A percentile compares a stretch with the other conserved stretches of the same genome.
Evolutionary conservation across 23 red algal genomes (phyloP).

Genomic region (Gracilaria gracilis): DNA sequence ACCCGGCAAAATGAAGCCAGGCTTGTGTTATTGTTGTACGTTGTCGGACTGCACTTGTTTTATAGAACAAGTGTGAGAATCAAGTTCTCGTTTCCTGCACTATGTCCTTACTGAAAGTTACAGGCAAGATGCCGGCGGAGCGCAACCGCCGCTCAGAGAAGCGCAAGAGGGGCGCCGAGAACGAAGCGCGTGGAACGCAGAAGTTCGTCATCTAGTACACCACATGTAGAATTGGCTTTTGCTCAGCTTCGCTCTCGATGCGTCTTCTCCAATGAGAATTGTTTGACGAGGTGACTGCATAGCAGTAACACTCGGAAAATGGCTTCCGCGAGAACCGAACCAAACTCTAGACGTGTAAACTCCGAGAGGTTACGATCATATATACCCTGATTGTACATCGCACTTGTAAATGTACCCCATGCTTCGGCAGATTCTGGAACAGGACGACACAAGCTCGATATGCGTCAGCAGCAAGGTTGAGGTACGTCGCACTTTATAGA

Average conservation of each 20-base stretch:
- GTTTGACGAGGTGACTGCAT: conserved; percentile 73
- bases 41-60: no score
- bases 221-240: no score
- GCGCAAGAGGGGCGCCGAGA: no score
- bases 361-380: conserved; percentile 8
- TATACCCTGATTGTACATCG: conserved; percentile 19
- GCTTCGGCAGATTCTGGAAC: conserved; percentile 46
- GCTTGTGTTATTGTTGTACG: no score
- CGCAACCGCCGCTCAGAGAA: no score
- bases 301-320: conserved; percentile 81
- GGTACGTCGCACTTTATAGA: conserved; percentile 5
- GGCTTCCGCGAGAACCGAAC: conserved; percentile 39
- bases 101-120: no score
- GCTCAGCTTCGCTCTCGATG: conserved; percentile 79
- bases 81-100: no score
- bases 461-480: conserved; percentile 36
- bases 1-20: no score
- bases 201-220: no score
- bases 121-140: no score
- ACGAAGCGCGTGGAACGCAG: no score
- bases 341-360: conserved; percentile 26
- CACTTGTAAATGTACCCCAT: neutral
- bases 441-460: conserved; percentile 60
- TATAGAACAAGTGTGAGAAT: no score
- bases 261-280: conserved; percentile 58